Conservation (phyloP, 192 early-diverging fungal genomes). For the Gaertneriomyces sp. region DNA sequence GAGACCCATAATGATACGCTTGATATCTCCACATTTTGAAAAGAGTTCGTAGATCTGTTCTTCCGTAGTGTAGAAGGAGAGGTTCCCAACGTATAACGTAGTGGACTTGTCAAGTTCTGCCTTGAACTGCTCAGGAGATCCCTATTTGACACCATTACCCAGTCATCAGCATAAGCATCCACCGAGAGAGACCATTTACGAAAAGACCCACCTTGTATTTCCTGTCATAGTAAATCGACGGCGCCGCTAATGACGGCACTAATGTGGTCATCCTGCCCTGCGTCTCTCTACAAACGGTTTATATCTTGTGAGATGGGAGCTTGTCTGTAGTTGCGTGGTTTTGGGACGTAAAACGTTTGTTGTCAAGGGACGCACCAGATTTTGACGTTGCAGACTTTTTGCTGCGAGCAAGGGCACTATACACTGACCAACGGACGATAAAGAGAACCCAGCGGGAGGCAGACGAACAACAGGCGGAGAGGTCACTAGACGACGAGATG, state of each 20-base stretch:
- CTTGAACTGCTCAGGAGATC: constrained; percentile 27
- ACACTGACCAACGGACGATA: too few species aligned
- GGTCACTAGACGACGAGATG: neutral
- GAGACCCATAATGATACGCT: constrained; percentile 98
- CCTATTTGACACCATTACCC: constrained; percentile 5
- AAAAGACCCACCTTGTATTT: constrained; percentile 59
- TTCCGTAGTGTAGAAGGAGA: constrained; percentile 97
- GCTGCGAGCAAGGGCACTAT: too few species aligned
- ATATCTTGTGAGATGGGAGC: too few species aligned
- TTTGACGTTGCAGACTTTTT: too few species aligned
- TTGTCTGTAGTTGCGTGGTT: too few species aligned
- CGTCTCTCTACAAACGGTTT: too few species aligned
- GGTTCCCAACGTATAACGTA: constrained; percentile 94
- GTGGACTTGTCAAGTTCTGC: constrained; percentile 44
- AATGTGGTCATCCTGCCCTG: constrained; percentile 51
- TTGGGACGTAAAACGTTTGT: too few species aligned
- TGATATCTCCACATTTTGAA: constrained; percentile 93
- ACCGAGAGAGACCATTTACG: neutral
- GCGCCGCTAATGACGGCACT: constrained; percentile 65
- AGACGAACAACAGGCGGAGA: too few species aligned
- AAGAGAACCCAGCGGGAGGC: too few species aligned
- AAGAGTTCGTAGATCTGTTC: constrained; percentile 97
- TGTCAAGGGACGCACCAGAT: too few species aligned
- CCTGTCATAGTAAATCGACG: constrained; percentile 84
- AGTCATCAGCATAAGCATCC: neutral